Evolutionary conservation across 1,284 basidiomycete species (phyloP).

Genomic region (Malassezia brasiliensis): DNA sequence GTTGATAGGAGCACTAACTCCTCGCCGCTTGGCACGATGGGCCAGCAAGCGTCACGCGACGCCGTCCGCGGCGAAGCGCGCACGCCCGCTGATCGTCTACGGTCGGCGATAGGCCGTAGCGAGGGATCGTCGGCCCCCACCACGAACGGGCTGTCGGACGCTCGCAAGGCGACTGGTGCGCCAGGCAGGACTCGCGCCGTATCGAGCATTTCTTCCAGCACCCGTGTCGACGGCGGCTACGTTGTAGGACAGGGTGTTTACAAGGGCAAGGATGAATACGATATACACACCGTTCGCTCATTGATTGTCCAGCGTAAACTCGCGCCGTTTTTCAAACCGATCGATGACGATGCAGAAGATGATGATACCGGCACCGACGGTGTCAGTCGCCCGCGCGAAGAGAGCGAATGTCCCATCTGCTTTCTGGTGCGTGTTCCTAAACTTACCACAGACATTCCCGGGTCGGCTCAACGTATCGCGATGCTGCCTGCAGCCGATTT

Average conservation of each 20-base stretch:
- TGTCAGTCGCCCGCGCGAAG: slow-evolving; percentile 58
- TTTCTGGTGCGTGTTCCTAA: slow-evolving; percentile 67
- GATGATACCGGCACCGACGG: slow-evolving; percentile 55
- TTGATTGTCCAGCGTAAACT: slow-evolving; percentile 77
- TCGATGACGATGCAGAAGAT: slow-evolving; percentile 70
- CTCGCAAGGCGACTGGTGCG: neutral
- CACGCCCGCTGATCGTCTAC: neutral
- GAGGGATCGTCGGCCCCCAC: neutral
- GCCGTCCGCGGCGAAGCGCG: neutral
- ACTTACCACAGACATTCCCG: slow-evolving; percentile 27
- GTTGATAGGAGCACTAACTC: neutral
- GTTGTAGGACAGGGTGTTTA: slow-evolving; percentile 82
- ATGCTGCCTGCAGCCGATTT: slow-evolving; percentile 96
- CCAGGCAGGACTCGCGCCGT: neutral
- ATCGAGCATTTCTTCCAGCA: slow-evolving; percentile 22
- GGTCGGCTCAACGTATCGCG: slow-evolving; percentile 70
- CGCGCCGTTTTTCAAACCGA: slow-evolving; percentile 87
- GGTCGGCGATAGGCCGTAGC: neutral
- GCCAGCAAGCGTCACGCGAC: slow-evolving; percentile 14
- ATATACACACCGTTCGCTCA: slow-evolving; percentile 71
- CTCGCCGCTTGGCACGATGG: slow-evolving; percentile 6
- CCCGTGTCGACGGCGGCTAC: slow-evolving; percentile 56
- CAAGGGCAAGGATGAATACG: slow-evolving; percentile 68
- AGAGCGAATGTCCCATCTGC: slow-evolving; percentile 95
- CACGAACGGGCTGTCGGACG: neutral